A percentile compares a stretch with the other conserved stretches of the same genome.
These are phyloP conservation scores for Neurospora sp. DNA, from an alignment of 495 filamentous ascomycete species.

Conservation along the genomic window DNA sequence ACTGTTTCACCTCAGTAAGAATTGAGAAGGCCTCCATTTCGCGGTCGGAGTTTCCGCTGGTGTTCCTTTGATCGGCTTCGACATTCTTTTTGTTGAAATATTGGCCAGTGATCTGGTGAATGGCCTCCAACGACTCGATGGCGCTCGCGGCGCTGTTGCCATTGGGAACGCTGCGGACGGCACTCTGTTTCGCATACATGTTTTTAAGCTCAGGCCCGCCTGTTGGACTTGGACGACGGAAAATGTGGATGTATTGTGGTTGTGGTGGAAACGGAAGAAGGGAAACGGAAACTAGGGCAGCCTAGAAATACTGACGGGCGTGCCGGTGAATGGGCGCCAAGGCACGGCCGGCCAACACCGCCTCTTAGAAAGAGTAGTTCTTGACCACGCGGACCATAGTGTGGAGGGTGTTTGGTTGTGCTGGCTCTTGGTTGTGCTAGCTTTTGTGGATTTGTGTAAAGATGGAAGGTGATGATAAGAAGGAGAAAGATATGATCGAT, in stretches of 20 bases:
- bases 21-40: background rate
- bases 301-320: too few relatives aligned
- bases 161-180: background rate
- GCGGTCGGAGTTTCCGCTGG: background rate
- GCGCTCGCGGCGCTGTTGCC: background rate
- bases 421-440: too few relatives aligned
- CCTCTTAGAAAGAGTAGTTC: background rate
- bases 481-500: background rate
- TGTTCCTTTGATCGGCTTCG: background rate
- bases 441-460: background rate
- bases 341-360: too few relatives aligned
- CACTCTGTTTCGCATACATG: background rate
- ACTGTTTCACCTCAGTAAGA: background rate
- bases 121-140: slow-evolving; percentile 4
- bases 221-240: too few relatives aligned
- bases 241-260: too few relatives aligned
- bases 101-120: slow-evolving; percentile 6
- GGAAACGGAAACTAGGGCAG: too few relatives aligned
- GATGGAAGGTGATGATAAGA: background rate
- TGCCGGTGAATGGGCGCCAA: too few relatives aligned
- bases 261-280: too few relatives aligned
- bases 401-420: too few relatives aligned
- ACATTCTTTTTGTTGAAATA: slow-evolving; percentile 5
- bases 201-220: background rate
- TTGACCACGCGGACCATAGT: too few relatives aligned